Base-by-base conservation (phyloP, 2,329 filamentous ascomycete genomes). In the Aspergillus candidus region DNA sequence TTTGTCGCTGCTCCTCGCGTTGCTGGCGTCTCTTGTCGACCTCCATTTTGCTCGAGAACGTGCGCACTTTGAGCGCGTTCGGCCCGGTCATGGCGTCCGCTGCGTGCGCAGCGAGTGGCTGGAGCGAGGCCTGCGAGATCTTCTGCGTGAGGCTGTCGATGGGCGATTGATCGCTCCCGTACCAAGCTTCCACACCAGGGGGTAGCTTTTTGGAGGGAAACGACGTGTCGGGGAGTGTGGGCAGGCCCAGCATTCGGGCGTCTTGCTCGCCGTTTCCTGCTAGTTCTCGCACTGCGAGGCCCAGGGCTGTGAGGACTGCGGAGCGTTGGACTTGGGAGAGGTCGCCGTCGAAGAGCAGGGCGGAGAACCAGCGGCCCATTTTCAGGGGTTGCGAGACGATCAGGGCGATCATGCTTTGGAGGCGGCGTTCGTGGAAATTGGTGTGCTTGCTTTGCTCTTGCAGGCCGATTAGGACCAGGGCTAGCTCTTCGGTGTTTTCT, bases 311-410 rank as follows among this genome's bases (percentile, higher is more conserved):
- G 41, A 98, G 81, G 32, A 97, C 76, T 0, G 86, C 80, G 6
- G 85, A 86, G 32, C 93, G 79, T 62, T 97, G 91, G 0, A 83
- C 79, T 32, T 97, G 72, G 0, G 90, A 95, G 65, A 93, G 90
- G 61, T 98, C 93, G 12, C 90, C 90, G 34, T 88, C 84, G 61
- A 96, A 97, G 61, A 93, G 94, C 0, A 86, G 84, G 44, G 83
- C 81, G 3, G 85, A 82, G 46, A 94, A 87, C 84, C 88, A 94
- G 11, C 81, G 86, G 0, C 82, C 90, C 78, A 96, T 88, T 41
- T 78, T 75, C 38, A 79, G 71, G 0, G 93, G 88, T 51, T 86
- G 80, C 0, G 87, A 83, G 2, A 93, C 75, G 0, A 95, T 72
- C 6, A 95, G 69, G 0, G 90, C 86, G 35, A 96, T 82, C 72